phyloP scores from a whole-genome alignment of 2,329 filamentous ascomycete genomes.

The Parascedosporium putredinis region DNA sequence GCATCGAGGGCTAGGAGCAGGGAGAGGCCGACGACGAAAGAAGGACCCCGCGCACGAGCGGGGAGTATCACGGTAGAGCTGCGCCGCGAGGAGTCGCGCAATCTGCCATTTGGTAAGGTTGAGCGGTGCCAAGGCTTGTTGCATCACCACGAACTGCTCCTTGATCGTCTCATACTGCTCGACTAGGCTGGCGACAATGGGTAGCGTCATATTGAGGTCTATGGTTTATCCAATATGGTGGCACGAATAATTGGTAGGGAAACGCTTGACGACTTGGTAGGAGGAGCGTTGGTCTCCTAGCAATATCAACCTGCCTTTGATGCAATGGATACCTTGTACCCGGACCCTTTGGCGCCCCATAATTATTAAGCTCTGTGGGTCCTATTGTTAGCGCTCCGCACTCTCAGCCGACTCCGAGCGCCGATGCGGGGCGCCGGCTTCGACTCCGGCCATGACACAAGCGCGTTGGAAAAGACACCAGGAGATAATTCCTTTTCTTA shows the following conservation, averaged over 20 bases:
- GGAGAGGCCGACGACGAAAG: not conserved
- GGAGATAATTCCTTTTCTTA: no score
- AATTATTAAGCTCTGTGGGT: not conserved
- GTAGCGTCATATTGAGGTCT: not conserved
- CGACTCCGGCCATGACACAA: not conserved
- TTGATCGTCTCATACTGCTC: constrained; percentile 3
- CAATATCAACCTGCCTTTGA: no score
- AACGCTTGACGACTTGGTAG: not conserved
- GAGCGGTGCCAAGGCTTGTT: constrained; percentile 3
- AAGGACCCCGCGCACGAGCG: not conserved
- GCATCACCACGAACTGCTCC: constrained; percentile 6
- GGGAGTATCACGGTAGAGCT: constrained; percentile 2
- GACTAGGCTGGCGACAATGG: not conserved
- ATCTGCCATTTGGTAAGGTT: constrained; percentile 7
- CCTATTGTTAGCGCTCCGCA: not conserved
- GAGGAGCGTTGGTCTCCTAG: not conserved
- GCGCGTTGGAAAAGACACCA: not conserved
- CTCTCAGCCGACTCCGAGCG: constrained; percentile 2
- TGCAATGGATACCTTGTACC: no score
- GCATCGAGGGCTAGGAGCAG: constrained; percentile 2
- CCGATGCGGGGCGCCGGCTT: not conserved
- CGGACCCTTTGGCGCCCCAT: not conserved
- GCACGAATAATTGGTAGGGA: not conserved
- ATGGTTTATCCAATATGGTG: not conserved
- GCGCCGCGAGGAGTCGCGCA: constrained; percentile 5